Conservation (phyloP, 495 filamentous ascomycete species). For the Neurospora sublineolata region DNA sequence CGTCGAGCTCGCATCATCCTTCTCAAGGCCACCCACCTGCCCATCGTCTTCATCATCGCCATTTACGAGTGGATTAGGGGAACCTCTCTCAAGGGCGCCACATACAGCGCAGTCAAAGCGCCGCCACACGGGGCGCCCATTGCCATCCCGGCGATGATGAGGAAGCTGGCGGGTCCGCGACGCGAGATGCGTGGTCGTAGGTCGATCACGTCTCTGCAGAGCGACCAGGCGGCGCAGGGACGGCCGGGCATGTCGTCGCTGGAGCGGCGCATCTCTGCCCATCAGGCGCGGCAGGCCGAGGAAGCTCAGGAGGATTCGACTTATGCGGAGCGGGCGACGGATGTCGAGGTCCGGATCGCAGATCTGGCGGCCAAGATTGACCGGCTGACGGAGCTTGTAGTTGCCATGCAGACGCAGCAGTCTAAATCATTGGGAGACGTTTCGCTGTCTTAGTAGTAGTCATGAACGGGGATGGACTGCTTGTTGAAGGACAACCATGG, state of each 20-base stretch:
- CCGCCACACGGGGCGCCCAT: constrained; percentile 8
- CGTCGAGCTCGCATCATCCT: constrained; percentile 65
- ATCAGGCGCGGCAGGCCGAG: constrained; percentile 9
- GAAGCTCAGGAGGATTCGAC: constrained; percentile 19
- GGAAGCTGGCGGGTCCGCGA: constrained; percentile 5
- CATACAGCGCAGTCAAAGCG: constrained; percentile 20
- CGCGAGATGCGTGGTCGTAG: neutral
- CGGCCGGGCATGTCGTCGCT: neutral
- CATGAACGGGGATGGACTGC: neutral
- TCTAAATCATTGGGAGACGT: constrained; percentile 12
- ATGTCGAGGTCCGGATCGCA: constrained; percentile 32
- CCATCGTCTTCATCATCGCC: constrained; percentile 40
- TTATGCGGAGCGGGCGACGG: constrained; percentile 18
- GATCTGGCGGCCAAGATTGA: constrained; percentile 38
- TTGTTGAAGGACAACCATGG: neutral
- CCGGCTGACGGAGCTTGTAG: constrained; percentile 30
- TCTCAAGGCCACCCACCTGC: constrained; percentile 52
- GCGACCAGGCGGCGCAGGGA: neutral
- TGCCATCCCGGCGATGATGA: constrained; percentile 5
- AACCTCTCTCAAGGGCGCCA: constrained; percentile 23
- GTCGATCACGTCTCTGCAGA: constrained; percentile 8
- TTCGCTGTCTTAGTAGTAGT: constrained; percentile 6
- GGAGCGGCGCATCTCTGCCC: neutral
- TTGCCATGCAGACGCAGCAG: constrained; percentile 25
- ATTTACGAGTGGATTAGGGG: constrained; percentile 34